Evolutionary conservation across 2,329 filamentous ascomycete genomes (phyloP), one percentile per base, ranked within the genome.

Genomic region (Fusarium pseudonygamai): DNA sequence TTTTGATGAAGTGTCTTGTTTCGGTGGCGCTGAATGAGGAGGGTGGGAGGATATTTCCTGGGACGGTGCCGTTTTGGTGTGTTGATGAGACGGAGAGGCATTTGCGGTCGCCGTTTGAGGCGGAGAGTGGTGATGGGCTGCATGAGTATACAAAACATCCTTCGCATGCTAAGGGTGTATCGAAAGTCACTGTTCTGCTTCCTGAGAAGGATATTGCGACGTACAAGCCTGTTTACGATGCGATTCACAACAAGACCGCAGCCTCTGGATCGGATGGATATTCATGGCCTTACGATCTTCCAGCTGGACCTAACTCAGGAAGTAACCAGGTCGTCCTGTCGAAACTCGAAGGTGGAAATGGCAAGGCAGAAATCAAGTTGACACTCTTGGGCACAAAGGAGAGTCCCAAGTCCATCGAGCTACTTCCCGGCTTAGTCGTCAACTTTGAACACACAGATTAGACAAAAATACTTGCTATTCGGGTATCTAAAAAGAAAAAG

Each of bases 21-120:
- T 87, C 89, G 24, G 84, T 85, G 1, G 79, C 83, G 0, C 81
- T 81, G 18, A 78, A 69, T 39, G 67, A 66, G 1, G 55, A 66
- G 3, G 74, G 75, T 9, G 49, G 64, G 6, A 70, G 73, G 3
- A 71, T 83, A 3, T 80, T 82, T 14, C 81, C 87, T 1, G 89
- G 90, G 0, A 81, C 82, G 20, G 77, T 90, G 16, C 91, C 91
- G 0, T 93, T 93, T 74, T 93, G 88, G 85, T 91, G 89, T 75
- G 85, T 92, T 52, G 91, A 93, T 78, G 80, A 88, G 18, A 92
- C 91, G 5, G 81, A 85, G 6, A 80, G 91, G 12, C 73, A 81
- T n/a, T 77, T 89, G 5, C 81, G 91, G 0, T 90, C 92, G 6
- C 89, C 90, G 0, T 81, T 81, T 3, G 74, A 78, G 32, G 69